A percentile compares a stretch with the other conserved stretches of the same genome.
phyloP scores from a whole-genome alignment of 2,329 filamentous ascomycete species.

The Thelonectria rubi region DNA sequence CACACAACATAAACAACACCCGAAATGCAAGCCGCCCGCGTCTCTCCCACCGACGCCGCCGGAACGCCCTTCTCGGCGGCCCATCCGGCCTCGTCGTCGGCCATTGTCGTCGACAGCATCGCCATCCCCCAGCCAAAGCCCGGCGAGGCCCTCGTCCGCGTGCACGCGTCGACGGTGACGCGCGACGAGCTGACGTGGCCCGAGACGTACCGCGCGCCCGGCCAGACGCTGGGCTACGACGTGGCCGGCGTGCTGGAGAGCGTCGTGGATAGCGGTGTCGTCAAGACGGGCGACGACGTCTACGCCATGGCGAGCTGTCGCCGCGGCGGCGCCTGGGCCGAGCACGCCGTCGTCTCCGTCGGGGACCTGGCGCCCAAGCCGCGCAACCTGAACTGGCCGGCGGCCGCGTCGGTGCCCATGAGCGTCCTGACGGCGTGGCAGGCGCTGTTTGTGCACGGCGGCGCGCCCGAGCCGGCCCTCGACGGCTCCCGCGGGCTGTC shows the following conservation, averaged over 20 bases:
- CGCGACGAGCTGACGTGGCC: slow-evolving; percentile 33
- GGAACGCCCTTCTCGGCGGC: slow-evolving; percentile 23
- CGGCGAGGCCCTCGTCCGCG: slow-evolving; percentile 27
- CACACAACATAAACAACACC: slow-evolving; percentile 21
- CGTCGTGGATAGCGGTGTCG: slow-evolving; percentile 25
- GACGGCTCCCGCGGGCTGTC: slow-evolving; percentile 7
- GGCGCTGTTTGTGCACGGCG: slow-evolving; percentile 42
- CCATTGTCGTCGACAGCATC: slow-evolving; percentile 21
- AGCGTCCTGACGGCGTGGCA: slow-evolving; percentile 50
- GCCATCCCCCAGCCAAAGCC: slow-evolving; percentile 13
- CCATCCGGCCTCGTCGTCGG: slow-evolving; percentile 22
- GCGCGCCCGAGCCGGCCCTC: slow-evolving; percentile 23
- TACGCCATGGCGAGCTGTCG: slow-evolving; percentile 40
- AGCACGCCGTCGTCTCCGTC: slow-evolving; percentile 35
- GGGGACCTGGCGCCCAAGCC: slow-evolving; percentile 46
- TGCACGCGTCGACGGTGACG: slow-evolving; percentile 30
- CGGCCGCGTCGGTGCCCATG: slow-evolving; percentile 47
- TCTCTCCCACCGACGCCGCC: slow-evolving; percentile 17
- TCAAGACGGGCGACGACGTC: slow-evolving; percentile 43
- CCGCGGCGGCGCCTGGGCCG: slow-evolving; percentile 35
- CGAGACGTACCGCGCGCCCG: slow-evolving; percentile 24
- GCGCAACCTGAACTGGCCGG: slow-evolving; percentile 37
- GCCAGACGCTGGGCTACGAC: slow-evolving; percentile 25
- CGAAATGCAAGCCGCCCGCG: slow-evolving; percentile 29
- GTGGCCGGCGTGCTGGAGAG: slow-evolving; percentile 28